Evolutionary conservation across 257 asterid genomes (phyloP).

Genomic region (Plantago elongata): DNA sequence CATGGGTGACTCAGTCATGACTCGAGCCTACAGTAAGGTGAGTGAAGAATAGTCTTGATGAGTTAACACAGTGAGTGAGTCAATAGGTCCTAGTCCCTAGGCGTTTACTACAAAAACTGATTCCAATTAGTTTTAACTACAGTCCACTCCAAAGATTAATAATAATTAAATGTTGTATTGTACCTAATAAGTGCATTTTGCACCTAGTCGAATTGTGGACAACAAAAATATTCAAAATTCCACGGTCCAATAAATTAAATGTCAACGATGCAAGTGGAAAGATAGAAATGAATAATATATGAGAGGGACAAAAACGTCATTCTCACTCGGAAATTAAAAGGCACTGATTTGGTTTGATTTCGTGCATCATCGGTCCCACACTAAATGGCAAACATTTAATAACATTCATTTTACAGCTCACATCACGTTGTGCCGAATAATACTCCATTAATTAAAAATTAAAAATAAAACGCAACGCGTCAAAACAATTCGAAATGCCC

Average conservation of each 20-base stretch:
- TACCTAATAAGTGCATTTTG: too few species aligned
- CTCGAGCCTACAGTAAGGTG: neutral
- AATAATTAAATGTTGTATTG: too few species aligned
- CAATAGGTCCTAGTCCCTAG: neutral
- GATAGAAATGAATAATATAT: too few species aligned
- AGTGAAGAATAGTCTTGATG: neutral
- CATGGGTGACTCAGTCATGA: neutral
- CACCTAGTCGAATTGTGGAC: too few species aligned
- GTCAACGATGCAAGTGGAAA: too few species aligned
- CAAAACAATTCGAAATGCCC: slow-evolving; percentile 7
- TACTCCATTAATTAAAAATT: slow-evolving; percentile 16
- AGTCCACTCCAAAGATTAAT: too few species aligned
- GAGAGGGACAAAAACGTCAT: too few species aligned
- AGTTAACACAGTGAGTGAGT: slow-evolving; percentile 7
- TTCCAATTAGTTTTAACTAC: too few species aligned
- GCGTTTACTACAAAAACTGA: neutral
- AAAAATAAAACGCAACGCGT: slow-evolving; percentile 28
- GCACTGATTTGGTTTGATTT: too few species aligned
- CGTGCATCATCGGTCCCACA: slow-evolving; percentile 14
- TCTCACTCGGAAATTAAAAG: too few species aligned
- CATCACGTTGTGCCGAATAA: slow-evolving; percentile 22
- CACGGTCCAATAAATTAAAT: too few species aligned
- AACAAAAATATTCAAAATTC: too few species aligned
- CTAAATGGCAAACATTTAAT: slow-evolving; percentile 24
- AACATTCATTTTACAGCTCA: slow-evolving; percentile 39